Percentiles rank a stretch among this genome's conserved stretches.
phyloP scores from a whole-genome alignment of 176 grass and related monocot species.

The Pharus latifolius region DNA sequence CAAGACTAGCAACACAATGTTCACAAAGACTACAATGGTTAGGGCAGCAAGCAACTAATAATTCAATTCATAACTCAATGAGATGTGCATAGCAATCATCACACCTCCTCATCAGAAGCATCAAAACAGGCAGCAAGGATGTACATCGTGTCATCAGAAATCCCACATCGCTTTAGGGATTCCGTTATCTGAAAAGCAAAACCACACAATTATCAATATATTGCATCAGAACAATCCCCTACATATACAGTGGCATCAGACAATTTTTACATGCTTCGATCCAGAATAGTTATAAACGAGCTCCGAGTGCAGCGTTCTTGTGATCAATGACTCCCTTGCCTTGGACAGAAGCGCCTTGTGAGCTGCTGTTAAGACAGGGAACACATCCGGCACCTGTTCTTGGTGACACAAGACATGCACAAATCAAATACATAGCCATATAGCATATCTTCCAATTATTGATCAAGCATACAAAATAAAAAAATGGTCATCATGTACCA shows the following conservation, averaged over 20 bases:
- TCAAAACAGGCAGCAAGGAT: slow-evolving; percentile 82
- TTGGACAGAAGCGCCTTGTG: slow-evolving; percentile 65
- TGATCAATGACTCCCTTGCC: slow-evolving; percentile 69
- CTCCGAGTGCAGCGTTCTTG: slow-evolving; percentile 84
- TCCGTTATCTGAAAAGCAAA: slow-evolving; percentile 53
- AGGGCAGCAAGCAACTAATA: not conserved
- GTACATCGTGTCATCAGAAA: slow-evolving; percentile 63
- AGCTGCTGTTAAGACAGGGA: slow-evolving; percentile 69
- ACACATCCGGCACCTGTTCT: slow-evolving; percentile 73
- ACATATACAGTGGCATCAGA: not conserved
- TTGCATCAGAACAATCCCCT: not conserved
- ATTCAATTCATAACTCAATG: not conserved
- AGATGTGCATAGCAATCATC: not conserved
- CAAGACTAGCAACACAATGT: not conserved
- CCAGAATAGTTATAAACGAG: slow-evolving; percentile 88
- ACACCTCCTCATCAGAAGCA: slow-evolving; percentile 80
- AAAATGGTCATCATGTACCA: slow-evolving; percentile 28
- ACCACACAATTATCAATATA: not conserved
- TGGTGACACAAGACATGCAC: not conserved
- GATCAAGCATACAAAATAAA: not conserved
- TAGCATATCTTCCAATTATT: not conserved
- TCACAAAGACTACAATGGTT: not conserved
- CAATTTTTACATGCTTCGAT: slow-evolving; percentile 67
- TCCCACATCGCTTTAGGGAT: slow-evolving; percentile 78
- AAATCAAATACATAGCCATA: too few species aligned